phyloP scores from a whole-genome alignment of 2,329 filamentous ascomycete genomes.

The Didymosphaeria variabile region DNA sequence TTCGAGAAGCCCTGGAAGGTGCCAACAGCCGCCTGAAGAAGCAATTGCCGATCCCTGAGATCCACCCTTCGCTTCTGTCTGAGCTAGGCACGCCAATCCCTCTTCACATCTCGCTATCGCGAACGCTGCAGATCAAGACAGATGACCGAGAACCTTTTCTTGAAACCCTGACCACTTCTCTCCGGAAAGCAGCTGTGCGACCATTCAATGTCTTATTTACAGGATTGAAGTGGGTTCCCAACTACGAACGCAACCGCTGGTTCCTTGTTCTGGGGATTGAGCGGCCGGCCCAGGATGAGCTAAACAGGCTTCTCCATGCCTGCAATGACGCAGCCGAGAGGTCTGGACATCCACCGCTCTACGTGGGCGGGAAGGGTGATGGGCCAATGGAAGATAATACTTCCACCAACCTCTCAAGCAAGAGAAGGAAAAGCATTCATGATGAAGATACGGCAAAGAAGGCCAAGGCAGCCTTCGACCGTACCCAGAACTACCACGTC shows the following conservation, averaged over 20 bases:
- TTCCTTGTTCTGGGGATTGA: slow-evolving; percentile 80
- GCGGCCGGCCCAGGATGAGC: slow-evolving; percentile 43
- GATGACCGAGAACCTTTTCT: slow-evolving; percentile 76
- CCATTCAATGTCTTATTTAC: slow-evolving; percentile 59
- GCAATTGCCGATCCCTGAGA: slow-evolving; percentile 43
- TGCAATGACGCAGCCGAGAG: slow-evolving; percentile 70
- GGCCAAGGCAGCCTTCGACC: slow-evolving; percentile 42
- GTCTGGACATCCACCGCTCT: slow-evolving; percentile 76
- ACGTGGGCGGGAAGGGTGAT: slow-evolving; percentile 55
- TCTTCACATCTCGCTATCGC: slow-evolving; percentile 89
- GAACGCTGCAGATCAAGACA: slow-evolving; percentile 77
- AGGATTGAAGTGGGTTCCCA: slow-evolving; percentile 70
- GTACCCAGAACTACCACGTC: slow-evolving; percentile 77
- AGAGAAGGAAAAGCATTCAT: slow-evolving; percentile 25
- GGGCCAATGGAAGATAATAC: slow-evolving; percentile 36
- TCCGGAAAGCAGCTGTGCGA: slow-evolving; percentile 57
- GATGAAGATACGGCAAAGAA: slow-evolving; percentile 9
- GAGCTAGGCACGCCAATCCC: slow-evolving; percentile 81
- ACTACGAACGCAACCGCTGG: slow-evolving; percentile 74
- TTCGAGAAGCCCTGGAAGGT: slow-evolving; percentile 29
- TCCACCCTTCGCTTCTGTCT: slow-evolving; percentile 77
- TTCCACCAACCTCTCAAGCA: slow-evolving; percentile 21
- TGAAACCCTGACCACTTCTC: slow-evolving; percentile 59
- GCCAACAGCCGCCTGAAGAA: slow-evolving; percentile 33
- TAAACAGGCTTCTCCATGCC: slow-evolving; percentile 65